A percentile compares a stretch with the other conserved stretches of the same genome.
phyloP scores from a whole-genome alignment of 768 basidiomycete genomes.

The Mycena crocata region DNA sequence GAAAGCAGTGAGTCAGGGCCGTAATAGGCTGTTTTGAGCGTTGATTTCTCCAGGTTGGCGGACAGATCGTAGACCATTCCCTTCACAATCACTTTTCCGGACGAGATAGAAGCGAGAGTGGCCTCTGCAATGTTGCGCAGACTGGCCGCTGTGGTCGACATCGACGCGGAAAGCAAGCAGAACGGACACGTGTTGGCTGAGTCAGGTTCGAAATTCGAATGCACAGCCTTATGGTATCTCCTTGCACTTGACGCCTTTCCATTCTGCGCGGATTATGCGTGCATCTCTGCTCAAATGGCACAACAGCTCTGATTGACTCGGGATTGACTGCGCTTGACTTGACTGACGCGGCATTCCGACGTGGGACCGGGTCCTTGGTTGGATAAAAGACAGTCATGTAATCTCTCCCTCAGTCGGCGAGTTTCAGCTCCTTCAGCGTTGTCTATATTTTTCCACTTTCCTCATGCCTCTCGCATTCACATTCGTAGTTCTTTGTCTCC shows the following conservation, averaged over 20 bases:
- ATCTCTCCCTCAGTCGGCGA: no score
- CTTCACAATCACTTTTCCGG: conserved; percentile 32
- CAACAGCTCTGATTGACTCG: no score
- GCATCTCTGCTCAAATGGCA: no score
- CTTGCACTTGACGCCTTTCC: no score
- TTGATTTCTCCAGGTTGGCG: conserved; percentile 40
- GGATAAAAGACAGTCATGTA: no score
- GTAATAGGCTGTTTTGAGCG: conserved; percentile 63
- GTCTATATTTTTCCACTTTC: not conserved
- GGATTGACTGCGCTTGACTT: no score
- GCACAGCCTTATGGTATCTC: no score
- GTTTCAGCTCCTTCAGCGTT: no score
- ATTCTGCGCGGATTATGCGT: no score
- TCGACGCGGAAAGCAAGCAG: conserved; percentile 30
- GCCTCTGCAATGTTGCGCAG: conserved; percentile 26
- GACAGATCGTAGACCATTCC: conserved; percentile 44
- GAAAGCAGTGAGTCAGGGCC: conserved; percentile 60
- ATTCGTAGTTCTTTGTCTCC: not conserved
- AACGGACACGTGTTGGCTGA: not conserved
- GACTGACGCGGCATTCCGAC: no score
- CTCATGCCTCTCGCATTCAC: not conserved
- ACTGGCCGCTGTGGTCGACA: conserved; percentile 6
- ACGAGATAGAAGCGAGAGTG: conserved; percentile 15
- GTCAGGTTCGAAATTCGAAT: no score
- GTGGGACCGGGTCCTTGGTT: no score